Base-by-base conservation (phyloP, 371 early-diverging fungal genomes). In the Quaeritorhiza haematococci region DNA sequence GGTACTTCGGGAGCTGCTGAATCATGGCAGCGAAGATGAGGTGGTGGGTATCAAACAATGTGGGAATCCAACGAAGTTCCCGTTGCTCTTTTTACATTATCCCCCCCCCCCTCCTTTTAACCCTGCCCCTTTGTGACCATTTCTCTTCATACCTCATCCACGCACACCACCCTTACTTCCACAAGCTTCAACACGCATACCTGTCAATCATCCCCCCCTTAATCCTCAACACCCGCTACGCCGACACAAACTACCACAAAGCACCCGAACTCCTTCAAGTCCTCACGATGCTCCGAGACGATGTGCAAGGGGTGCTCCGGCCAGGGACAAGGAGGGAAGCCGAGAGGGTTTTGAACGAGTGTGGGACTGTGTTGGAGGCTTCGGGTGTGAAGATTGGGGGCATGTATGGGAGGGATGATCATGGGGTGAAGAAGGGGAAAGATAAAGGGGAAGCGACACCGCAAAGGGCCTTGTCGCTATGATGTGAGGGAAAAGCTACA, bases 1-100 rank as follows among this genome's bases (percentile, higher is more conserved):
- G 24, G 76, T 87, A 0, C 67, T 92, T 7, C 76, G 93, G 49
- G 90, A 90, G 66, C 71, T 88, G 8, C 79, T 85, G 68, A 76
- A 86, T 49, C 67, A 89, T 7, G 83, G 85, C 3, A 88, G 86
- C 10, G 86, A 85, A 35, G 78, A 80, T 33, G 85, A 82, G 64
- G 71, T 59, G 53, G 61, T 58, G n/a, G n/a, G n/a, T n/a, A n/a
- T n/a, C n/a, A n/a, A n/a, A n/a, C n/a, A n/a, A n/a, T n/a, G n/a
- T n/a, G n/a, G n/a, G n/a, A n/a, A n/a, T n/a, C n/a, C n/a, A n/a
- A n/a, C n/a, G n/a, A n/a, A n/a, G n/a, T n/a, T n/a, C n/a, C n/a
- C n/a, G n/a, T n/a, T n/a, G n/a, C n/a, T n/a, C n/a, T n/a, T n/a
- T n/a, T n/a, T n/a, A n/a, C n/a, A n/a, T n/a, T n/a, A 23, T 33